phyloP scores from a whole-genome alignment of 768 basidiomycete genomes.

The Lactarius hatsudake region DNA sequence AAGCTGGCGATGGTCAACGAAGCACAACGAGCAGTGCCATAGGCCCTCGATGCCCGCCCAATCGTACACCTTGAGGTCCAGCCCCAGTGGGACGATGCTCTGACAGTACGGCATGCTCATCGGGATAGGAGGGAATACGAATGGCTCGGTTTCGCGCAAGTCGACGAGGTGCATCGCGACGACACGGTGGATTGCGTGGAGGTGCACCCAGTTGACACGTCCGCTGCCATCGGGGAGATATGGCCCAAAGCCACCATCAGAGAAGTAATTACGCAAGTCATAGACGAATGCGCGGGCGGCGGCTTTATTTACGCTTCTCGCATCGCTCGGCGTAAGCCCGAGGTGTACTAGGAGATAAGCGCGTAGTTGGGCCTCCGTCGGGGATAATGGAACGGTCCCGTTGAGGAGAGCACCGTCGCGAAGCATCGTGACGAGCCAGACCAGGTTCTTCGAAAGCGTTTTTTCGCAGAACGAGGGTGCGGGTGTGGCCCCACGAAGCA shows the following conservation, averaged over 20 bases:
- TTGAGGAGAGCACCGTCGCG: slow-evolving; percentile 45
- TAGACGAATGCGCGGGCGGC: slow-evolving; percentile 58
- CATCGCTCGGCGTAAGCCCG: slow-evolving; percentile 51
- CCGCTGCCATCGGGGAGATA: slow-evolving; percentile 45
- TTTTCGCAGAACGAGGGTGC: slow-evolving; percentile 30
- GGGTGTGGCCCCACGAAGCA: slow-evolving; percentile 45
- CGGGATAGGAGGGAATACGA: slow-evolving; percentile 37
- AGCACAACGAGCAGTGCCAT: slow-evolving; percentile 69
- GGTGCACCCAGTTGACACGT: slow-evolving; percentile 57
- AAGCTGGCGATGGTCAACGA: slow-evolving; percentile 65
- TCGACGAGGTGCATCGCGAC: slow-evolving; percentile 54
- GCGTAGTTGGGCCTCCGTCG: slow-evolving; percentile 46
- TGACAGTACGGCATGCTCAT: slow-evolving; percentile 57
- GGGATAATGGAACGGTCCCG: slow-evolving; percentile 27
- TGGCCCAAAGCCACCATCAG: slow-evolving; percentile 55
- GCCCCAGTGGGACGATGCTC: slow-evolving; percentile 41
- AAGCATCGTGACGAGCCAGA: slow-evolving; percentile 49
- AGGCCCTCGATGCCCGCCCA: slow-evolving; percentile 59
- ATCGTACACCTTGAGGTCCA: slow-evolving; percentile 43
- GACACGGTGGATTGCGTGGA: slow-evolving; percentile 54
- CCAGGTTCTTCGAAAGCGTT: slow-evolving; percentile 47
- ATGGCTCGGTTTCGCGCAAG: slow-evolving; percentile 33
- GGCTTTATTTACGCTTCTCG: slow-evolving; percentile 34
- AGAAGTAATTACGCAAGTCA: slow-evolving; percentile 53
- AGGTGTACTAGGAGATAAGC: slow-evolving; percentile 54